These are phyloP conservation scores for Capsella bursapastoris DNA, from an alignment of 345 rosid genomes.

Conservation along the genomic window DNA sequence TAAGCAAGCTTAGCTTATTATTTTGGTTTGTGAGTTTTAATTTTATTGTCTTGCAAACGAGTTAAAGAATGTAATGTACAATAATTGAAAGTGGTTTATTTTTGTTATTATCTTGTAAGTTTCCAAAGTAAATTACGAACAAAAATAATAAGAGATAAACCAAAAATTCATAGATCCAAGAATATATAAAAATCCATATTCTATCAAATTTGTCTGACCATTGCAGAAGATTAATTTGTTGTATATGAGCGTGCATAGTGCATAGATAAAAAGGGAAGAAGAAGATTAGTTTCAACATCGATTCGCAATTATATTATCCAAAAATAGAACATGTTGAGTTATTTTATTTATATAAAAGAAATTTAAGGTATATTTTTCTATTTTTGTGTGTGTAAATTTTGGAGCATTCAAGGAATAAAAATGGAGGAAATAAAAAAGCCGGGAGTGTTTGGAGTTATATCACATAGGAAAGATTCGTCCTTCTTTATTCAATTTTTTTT, in stretches of 20 bases:
- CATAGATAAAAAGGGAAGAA: neutral
- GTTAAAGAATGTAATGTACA: constrained; percentile 37
- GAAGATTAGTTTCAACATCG: constrained; percentile 17
- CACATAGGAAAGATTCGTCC: constrained; percentile 47
- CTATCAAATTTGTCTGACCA: constrained; percentile 10
- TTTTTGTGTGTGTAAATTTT: constrained; percentile 12
- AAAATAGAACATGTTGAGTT: neutral
- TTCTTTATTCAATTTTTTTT: neutral
- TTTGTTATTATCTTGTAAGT: neutral
- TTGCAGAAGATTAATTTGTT: neutral
- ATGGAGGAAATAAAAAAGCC: neutral
- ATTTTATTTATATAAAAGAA: neutral
- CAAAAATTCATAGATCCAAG: constrained; percentile 1
- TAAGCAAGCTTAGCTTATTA: constrained; percentile 27
- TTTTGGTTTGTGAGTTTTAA: constrained; percentile 24
- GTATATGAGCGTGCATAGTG: neutral
- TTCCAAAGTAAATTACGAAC: constrained; percentile 5
- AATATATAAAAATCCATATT: neutral
- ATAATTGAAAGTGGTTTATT: constrained; percentile 37
- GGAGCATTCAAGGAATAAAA: constrained; percentile 34
- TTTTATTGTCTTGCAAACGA: constrained; percentile 28
- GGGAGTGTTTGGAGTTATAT: constrained; percentile 46
- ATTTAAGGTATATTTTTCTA: neutral
- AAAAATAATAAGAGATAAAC: constrained; percentile 26
- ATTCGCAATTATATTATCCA: constrained; percentile 19